Evolutionary conservation across 2,329 filamentous ascomycete genomes (phyloP).

Genomic region (Teratosphaeria nubilosa): DNA sequence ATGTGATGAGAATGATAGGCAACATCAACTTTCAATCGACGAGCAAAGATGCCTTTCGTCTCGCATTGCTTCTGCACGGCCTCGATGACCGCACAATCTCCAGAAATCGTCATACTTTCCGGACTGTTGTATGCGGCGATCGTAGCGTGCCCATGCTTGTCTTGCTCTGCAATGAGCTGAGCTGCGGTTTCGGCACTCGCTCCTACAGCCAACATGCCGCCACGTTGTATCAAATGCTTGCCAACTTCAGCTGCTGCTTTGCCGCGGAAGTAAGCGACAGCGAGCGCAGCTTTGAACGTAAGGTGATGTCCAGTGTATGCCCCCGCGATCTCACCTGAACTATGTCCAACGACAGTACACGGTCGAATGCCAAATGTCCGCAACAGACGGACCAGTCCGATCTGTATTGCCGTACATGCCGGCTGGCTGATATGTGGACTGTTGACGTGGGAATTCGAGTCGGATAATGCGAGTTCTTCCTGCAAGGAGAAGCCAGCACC

Average conservation of each 20-base stretch:
- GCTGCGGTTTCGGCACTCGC: background rate
- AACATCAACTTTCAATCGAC: too few species aligned
- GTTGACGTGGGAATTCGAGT: slow-evolving; percentile 3
- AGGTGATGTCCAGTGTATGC: slow-evolving; percentile 21
- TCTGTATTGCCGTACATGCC: slow-evolving; percentile 45
- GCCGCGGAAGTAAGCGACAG: slow-evolving; percentile 18
- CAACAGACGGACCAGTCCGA: slow-evolving; percentile 38
- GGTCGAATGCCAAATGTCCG: slow-evolving; percentile 11
- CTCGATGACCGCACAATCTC: too few species aligned
- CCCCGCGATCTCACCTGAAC: slow-evolving; percentile 26
- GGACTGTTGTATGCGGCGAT: too few species aligned
- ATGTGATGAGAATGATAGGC: too few species aligned
- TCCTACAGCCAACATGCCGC: background rate
- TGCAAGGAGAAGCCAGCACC: background rate
- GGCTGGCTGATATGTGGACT: slow-evolving; percentile 38
- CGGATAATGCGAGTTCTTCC: slow-evolving; percentile 8
- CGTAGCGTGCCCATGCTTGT: too few species aligned
- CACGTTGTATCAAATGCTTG: background rate
- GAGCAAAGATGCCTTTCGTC: background rate
- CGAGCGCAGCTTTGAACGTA: slow-evolving; percentile 6
- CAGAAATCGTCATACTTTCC: too few species aligned
- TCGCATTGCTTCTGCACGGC: background rate
- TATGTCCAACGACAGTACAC: slow-evolving; percentile 21
- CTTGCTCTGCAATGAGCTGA: too few species aligned
- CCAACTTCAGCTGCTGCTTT: background rate